These are phyloP conservation scores for Pittosporum tobira DNA, from an alignment of 129 eudicot species.

Conservation along the genomic window DNA sequence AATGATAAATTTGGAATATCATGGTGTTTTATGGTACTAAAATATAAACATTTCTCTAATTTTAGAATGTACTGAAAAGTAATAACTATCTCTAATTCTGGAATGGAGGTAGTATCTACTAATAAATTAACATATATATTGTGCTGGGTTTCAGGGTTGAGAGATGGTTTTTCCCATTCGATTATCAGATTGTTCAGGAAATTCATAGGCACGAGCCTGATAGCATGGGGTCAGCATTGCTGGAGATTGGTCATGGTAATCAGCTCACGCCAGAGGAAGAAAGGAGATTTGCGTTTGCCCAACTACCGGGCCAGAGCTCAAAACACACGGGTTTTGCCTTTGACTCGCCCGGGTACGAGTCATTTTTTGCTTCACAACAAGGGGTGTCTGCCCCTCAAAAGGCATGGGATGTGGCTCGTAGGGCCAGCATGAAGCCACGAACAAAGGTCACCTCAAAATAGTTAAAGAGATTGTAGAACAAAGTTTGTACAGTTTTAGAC, in stretches of 20 bases:
- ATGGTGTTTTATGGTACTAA: too few relatives aligned
- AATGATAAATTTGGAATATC: too few relatives aligned
- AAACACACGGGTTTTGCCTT: conserved; percentile 96
- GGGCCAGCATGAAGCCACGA: conserved; percentile 75
- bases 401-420: conserved; percentile 91
- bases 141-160: conserved; percentile 46
- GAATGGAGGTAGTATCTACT: too few relatives aligned
- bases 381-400: conserved; percentile 84
- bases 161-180: conserved; percentile 91
- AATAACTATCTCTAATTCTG: too few relatives aligned
- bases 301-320: conserved; percentile 74
- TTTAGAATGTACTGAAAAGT: too few relatives aligned
- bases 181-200: conserved; percentile 89
- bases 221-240: conserved; percentile 47
- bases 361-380: conserved; percentile 88
- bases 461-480: conserved; percentile 16
- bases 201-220: conserved; percentile 78
- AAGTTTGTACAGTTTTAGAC: conserved; percentile 20
- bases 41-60: too few relatives aligned
- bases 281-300: conserved; percentile 74
- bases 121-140: neutral
- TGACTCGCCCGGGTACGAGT: conserved; percentile 97
- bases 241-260: conserved; percentile 46
- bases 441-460: conserved; percentile 35
- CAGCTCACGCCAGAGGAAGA: conserved; percentile 78